A percentile compares a stretch with the other conserved stretches of the same genome.
Conservation (phyloP, 441 rosid species). For the Euphorbia celastroides region DNA sequence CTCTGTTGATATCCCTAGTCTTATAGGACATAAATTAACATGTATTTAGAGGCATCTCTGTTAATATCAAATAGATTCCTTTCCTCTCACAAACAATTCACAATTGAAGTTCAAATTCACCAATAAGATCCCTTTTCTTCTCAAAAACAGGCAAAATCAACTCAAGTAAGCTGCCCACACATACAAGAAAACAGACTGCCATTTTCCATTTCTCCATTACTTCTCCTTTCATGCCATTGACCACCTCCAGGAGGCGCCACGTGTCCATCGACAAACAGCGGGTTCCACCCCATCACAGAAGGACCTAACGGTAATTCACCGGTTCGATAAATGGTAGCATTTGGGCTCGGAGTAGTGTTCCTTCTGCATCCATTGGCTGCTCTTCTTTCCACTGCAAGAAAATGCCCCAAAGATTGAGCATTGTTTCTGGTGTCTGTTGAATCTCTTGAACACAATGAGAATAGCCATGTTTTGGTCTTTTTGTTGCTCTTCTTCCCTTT, state of each 20-base stretch:
- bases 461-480: slow-evolving; percentile 39
- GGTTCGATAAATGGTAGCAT: slow-evolving; percentile 14
- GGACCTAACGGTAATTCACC: slow-evolving; percentile 32
- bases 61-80: neutral
- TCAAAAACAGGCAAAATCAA: slow-evolving; percentile 1
- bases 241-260: slow-evolving; percentile 41
- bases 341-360: slow-evolving; percentile 16
- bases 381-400: slow-evolving; percentile 52
- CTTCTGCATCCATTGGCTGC: slow-evolving; percentile 32
- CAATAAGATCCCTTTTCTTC: too few relatives aligned
- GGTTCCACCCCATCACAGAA: slow-evolving; percentile 25
- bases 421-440: slow-evolving; percentile 29
- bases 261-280: slow-evolving; percentile 40
- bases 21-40: too few relatives aligned
- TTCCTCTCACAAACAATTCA: neutral
- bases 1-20: too few relatives aligned
- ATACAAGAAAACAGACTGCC: slow-evolving; percentile 33
- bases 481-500: slow-evolving; percentile 24
- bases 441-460: slow-evolving; percentile 51
- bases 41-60: too few relatives aligned
- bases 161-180: slow-evolving; percentile 28
- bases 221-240: slow-evolving; percentile 16
- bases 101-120: slow-evolving; percentile 1
- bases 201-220: slow-evolving; percentile 14
- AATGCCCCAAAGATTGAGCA: slow-evolving; percentile 49